phyloP scores from a whole-genome alignment of 306 rosid genomes.

The Castanea mollissima region DNA sequence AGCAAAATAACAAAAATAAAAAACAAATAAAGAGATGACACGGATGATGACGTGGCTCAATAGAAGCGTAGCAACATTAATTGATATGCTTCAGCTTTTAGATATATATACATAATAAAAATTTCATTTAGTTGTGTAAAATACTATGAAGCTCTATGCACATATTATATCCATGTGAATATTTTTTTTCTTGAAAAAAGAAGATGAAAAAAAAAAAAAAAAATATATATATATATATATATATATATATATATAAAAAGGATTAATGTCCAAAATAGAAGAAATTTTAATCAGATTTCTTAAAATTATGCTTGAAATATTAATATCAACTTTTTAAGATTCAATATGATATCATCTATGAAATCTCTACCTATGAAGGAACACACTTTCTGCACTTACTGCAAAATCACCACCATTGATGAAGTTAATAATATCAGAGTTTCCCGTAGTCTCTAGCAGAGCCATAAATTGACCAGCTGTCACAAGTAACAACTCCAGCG shows the following conservation, averaged over 20 bases:
- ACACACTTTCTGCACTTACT: conserved; percentile 30
- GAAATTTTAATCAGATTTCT: no score
- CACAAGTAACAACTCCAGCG: conserved; percentile 37
- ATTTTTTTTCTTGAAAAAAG: background rate
- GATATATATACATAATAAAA: no score
- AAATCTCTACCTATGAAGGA: background rate
- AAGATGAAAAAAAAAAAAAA: background rate
- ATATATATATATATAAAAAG: background rate
- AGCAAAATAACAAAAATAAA: no score
- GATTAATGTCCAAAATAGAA: background rate
- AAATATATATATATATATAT: no score
- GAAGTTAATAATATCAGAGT: conserved; percentile 25
- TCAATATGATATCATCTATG: background rate
- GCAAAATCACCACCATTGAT: conserved; percentile 46
- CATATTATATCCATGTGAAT: background rate
- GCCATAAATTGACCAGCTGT: conserved; percentile 38
- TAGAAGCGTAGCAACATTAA: no score
- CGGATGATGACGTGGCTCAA: no score
- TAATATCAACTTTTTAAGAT: no score
- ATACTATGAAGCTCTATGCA: background rate
- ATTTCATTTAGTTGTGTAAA: background rate
- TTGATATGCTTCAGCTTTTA: no score
- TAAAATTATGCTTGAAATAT: no score
- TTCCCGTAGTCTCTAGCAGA: conserved; percentile 38
- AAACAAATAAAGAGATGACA: no score